These are phyloP conservation scores for Globomyces sp. DNA, from an alignment of 371 early-diverging fungal genomes.

Conservation along the genomic window DNA sequence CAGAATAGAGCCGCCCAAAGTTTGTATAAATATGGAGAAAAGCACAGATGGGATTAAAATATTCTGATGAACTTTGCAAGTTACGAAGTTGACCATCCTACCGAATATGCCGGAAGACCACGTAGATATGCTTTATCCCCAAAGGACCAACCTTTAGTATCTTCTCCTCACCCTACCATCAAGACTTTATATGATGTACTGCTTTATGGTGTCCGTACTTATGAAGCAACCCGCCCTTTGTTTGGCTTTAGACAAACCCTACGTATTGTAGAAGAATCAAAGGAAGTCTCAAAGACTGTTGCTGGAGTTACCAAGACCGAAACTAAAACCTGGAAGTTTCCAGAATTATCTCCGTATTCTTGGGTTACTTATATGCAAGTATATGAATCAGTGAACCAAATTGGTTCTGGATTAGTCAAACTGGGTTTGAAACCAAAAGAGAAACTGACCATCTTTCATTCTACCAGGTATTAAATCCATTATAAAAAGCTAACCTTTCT, in stretches of 20 bases:
- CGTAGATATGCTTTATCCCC: slow-evolving; percentile 1
- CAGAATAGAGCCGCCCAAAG: no score
- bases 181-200: slow-evolving; percentile 68
- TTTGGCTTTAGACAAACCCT: slow-evolving; percentile 71
- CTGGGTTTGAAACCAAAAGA: slow-evolving; percentile 63
- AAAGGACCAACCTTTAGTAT: not conserved
- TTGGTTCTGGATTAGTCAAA: slow-evolving; percentile 68
- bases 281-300: slow-evolving; percentile 69
- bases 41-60: no score
- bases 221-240: slow-evolving; percentile 44
- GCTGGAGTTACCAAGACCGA: slow-evolving; percentile 60
- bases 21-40: no score
- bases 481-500: no score
- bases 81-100: not conserved
- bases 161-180: slow-evolving; percentile 29
- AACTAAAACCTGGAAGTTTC: slow-evolving; percentile 77
- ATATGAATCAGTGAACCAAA: slow-evolving; percentile 35
- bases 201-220: slow-evolving; percentile 47
- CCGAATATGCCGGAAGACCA: not conserved
- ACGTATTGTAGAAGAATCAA: slow-evolving; percentile 68
- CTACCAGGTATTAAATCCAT: slow-evolving; percentile 30
- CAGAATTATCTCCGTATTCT: slow-evolving; percentile 66
- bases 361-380: slow-evolving; percentile 69
- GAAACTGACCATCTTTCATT: slow-evolving; percentile 63
- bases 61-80: not conserved